phyloP scores from a whole-genome alignment of 192 early-diverging fungal genomes.

The Backusella liffmaniae region DNA sequence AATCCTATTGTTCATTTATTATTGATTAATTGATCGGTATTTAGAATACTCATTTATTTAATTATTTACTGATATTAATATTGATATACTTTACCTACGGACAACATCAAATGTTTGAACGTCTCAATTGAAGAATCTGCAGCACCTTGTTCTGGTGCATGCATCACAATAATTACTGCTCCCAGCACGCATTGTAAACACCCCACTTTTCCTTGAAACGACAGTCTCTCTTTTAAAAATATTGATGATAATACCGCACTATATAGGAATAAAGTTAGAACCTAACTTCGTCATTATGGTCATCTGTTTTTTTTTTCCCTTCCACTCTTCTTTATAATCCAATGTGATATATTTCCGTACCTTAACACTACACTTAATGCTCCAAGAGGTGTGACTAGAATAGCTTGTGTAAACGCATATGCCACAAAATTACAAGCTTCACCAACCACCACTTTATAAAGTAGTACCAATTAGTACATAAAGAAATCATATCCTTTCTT shows the following conservation, averaged over 20 bases:
- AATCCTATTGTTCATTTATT: constrained; percentile 46
- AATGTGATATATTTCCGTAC: constrained; percentile 24
- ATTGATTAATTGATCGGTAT: background rate
- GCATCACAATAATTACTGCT: constrained; percentile 82
- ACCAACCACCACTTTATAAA: constrained; percentile 80
- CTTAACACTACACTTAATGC: constrained; percentile 87
- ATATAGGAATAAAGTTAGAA: constrained; percentile 14
- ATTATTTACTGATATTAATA: background rate
- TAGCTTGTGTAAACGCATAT: constrained; percentile 97
- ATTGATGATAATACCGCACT: constrained; percentile 81
- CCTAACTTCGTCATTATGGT: background rate
- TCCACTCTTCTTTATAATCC: background rate
- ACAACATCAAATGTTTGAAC: constrained; percentile 52
- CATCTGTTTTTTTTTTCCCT: background rate
- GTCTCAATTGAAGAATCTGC: constrained; percentile 73
- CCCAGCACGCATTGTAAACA: constrained; percentile 86
- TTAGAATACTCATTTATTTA: constrained; percentile 4
- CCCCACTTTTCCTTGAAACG: constrained; percentile 80
- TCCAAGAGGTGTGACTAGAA: constrained; percentile 93
- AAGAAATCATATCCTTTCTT: background rate
- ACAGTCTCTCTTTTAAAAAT: constrained; percentile 83
- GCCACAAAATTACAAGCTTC: constrained; percentile 95
- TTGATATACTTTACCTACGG: constrained; percentile 18
- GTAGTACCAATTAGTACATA: background rate
- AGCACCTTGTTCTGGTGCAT: constrained; percentile 76